Evolutionary conservation across 441 rosid species (phyloP).

Genomic region (Adansonia gregorii): DNA sequence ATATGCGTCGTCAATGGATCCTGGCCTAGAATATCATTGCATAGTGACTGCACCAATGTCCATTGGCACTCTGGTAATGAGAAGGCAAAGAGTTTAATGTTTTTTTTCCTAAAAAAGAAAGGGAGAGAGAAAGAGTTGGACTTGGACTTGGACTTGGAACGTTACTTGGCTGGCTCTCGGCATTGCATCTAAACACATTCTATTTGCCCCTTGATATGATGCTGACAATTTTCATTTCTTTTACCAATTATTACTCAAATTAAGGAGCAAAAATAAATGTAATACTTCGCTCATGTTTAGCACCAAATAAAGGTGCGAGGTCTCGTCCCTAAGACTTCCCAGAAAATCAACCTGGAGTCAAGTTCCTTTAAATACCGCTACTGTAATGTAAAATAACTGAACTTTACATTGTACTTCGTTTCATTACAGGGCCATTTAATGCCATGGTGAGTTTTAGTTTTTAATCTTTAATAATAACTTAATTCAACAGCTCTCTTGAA

Average conservation of each 20-base stretch:
- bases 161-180: background rate
- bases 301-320: background rate
- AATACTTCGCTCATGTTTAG: background rate
- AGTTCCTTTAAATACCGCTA: background rate
- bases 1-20: too few relatives aligned
- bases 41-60: background rate
- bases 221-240: background rate
- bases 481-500: background rate
- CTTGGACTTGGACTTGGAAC: background rate
- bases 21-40: too few relatives aligned
- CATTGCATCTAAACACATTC: background rate
- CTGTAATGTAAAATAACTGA: background rate
- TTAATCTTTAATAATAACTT: background rate
- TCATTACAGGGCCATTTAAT: slow-evolving; percentile 1
- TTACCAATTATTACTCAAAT: background rate
- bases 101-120: background rate
- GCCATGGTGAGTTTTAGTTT: slow-evolving; percentile 11
- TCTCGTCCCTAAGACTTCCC: background rate
- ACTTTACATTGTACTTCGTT: background rate
- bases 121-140: background rate
- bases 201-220: background rate
- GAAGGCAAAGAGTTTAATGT: background rate
- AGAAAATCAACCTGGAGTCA: background rate
- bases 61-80: background rate
- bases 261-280: background rate